Conservation (phyloP, 164 flowering plant genomes). For the Aristolochia californica region DNA sequence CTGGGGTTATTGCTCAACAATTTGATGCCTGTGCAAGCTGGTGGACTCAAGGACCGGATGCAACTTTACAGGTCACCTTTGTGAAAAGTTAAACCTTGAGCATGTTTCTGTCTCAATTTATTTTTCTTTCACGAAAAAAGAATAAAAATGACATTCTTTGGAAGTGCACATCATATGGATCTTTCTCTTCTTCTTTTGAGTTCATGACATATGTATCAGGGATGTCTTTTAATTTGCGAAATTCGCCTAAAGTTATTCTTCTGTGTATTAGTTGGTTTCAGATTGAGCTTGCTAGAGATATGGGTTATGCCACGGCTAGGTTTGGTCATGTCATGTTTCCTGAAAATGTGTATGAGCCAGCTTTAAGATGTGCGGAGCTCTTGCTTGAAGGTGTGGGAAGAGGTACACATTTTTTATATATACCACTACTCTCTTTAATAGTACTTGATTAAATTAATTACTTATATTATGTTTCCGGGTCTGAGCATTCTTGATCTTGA, state of each 20-base stretch:
- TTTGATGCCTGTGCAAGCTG: constrained; percentile 99
- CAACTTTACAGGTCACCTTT: constrained; percentile 67
- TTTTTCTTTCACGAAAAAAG: too few relatives aligned
- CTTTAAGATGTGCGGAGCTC: constrained; percentile 76
- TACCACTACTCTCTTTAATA: too few relatives aligned
- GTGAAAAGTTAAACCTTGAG: constrained; percentile 3
- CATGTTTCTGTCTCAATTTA: neutral
- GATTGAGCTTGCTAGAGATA: constrained; percentile 93
- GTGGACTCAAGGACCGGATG: constrained; percentile 99
- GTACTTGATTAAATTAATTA: too few relatives aligned
- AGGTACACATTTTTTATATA: too few relatives aligned
- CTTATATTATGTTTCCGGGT: too few relatives aligned
- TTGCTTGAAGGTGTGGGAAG: constrained; percentile 91
- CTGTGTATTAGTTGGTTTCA: constrained; percentile 72
- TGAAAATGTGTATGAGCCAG: constrained; percentile 96
- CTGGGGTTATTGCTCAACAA: constrained; percentile 41
- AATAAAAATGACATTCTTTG: neutral
- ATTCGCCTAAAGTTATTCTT: constrained; percentile 18
- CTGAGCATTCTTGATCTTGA: constrained; percentile 3
- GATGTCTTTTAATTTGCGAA: neutral
- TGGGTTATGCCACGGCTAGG: constrained; percentile 97
- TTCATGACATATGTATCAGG: too few relatives aligned
- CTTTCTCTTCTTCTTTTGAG: too few relatives aligned
- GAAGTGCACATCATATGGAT: neutral
- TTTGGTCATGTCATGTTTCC: constrained; percentile 99